Percentiles rank a stretch among this genome's conserved stretches.
phyloP scores from a whole-genome alignment of 1,284 basidiomycete genomes.

The Exobasidium cylindrosporum region DNA sequence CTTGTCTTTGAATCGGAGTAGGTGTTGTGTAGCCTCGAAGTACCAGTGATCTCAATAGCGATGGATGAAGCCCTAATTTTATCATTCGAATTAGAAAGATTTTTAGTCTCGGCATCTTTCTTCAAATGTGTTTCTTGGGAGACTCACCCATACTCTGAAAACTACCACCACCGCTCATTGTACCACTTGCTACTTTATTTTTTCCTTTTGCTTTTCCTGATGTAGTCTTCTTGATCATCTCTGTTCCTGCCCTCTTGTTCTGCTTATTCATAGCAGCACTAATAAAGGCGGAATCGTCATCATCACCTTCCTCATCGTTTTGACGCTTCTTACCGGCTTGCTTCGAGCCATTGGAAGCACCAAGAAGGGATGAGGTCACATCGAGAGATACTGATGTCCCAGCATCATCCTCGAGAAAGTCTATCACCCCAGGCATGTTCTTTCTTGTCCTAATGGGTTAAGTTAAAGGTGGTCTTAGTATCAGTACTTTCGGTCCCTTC shows the following conservation, averaged over 20 bases:
- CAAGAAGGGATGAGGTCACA: background rate
- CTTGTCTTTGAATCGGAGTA: constrained; percentile 90
- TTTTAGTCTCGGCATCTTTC: too few relatives aligned
- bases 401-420: constrained; percentile 2
- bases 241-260: constrained; percentile 48
- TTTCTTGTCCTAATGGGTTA: background rate
- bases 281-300: constrained; percentile 50
- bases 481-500: too few relatives aligned
- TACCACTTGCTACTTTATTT: constrained; percentile 38
- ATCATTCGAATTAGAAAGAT: too few relatives aligned
- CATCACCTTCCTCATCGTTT: constrained; percentile 24
- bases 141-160: constrained; percentile 54
- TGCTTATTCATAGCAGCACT: constrained; percentile 47
- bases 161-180: constrained; percentile 47
- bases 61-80: constrained; percentile 74
- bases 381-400: background rate
- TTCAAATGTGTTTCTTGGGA: background rate
- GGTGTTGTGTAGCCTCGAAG: constrained; percentile 92
- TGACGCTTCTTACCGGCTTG: background rate
- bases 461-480: too few relatives aligned
- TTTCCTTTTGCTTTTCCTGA: constrained; percentile 39
- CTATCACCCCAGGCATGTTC: constrained; percentile 7
- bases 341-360: background rate
- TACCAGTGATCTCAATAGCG: constrained; percentile 77
- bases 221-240: constrained; percentile 42